Percentiles rank a stretch among this genome's conserved stretches.
Evolutionary conservation across 352 stramenopile genomes (phyloP).

Genomic region (Thraustochytrium striatum): DNA sequence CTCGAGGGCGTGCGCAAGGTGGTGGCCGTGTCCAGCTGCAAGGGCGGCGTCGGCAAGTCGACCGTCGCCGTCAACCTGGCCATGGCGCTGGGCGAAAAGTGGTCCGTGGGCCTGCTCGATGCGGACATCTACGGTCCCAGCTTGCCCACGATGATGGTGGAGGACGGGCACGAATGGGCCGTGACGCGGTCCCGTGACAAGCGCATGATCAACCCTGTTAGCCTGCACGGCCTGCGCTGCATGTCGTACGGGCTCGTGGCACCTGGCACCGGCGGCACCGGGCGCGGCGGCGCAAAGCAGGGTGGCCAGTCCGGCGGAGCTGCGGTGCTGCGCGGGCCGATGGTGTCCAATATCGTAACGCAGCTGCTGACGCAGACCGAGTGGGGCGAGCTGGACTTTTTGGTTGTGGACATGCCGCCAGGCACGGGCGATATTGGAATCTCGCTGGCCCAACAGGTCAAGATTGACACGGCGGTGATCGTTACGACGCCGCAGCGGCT

Average conservation of each 20-base stretch:
- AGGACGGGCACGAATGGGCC: constrained; percentile 59
- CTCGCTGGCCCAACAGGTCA: constrained; percentile 92
- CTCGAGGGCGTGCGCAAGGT: constrained; percentile 56
- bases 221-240: constrained; percentile 79
- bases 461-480: constrained; percentile 94
- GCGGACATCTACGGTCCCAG: constrained; percentile 98
- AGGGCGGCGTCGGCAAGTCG: constrained; percentile 97
- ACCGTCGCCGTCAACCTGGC: constrained; percentile 98
- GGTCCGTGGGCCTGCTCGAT: constrained; percentile 94
- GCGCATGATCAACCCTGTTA: constrained; percentile 71
- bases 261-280: constrained; percentile 68
- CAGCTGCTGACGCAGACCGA: constrained; percentile 89
- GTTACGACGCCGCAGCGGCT: constrained; percentile 97
- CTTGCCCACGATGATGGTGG: constrained; percentile 88
- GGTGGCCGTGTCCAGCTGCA: constrained; percentile 74
- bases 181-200: constrained; percentile 66
- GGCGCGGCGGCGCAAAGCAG: constrained; percentile 50
- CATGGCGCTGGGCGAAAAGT: constrained; percentile 68
- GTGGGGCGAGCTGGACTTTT: constrained; percentile 98
- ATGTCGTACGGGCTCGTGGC: constrained; percentile 89
- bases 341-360: constrained; percentile 82
- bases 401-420: constrained; percentile 96
- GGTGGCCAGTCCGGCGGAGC: constrained; percentile 62
- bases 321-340: constrained; percentile 92
- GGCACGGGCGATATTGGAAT: constrained; percentile 99